These are phyloP conservation scores for Arctium lappa DNA, from an alignment of 129 eudicot species.

Conservation along the genomic window DNA sequence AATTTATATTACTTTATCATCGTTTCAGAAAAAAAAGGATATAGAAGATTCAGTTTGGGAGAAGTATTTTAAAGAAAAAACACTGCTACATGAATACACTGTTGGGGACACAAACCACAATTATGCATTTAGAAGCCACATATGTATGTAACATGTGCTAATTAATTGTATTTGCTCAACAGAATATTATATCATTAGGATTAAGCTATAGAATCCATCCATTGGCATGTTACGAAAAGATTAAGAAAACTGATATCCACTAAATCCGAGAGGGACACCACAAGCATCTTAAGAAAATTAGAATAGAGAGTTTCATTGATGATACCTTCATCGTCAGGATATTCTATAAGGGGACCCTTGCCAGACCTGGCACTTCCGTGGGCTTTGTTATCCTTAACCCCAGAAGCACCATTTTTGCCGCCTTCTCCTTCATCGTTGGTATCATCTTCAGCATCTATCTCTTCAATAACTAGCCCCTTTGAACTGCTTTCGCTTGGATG, in stretches of 20 bases:
- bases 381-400: conserved; percentile 18
- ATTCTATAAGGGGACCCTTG: conserved; percentile 64
- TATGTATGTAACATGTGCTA: not conserved
- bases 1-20: too few species aligned
- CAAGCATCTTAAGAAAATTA: not conserved
- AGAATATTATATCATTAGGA: not conserved
- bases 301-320: conserved; percentile 11
- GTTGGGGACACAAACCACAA: not conserved
- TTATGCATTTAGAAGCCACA: not conserved
- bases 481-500: conserved; percentile 19
- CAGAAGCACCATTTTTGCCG: conserved; percentile 8
- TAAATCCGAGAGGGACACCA: not conserved
- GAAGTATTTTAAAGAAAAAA: too few species aligned
- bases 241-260: not conserved
- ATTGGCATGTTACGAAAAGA: not conserved
- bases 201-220: not conserved
- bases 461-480: conserved; percentile 62
- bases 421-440: conserved; percentile 44
- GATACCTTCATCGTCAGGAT: conserved; percentile 68
- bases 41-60: too few species aligned
- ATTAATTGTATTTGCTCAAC: not conserved
- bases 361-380: conserved; percentile 2
- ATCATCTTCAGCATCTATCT: conserved; percentile 29
- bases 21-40: too few species aligned
- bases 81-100: too few species aligned